Evolutionary conservation across 345 rosid species (phyloP).

Genomic region (Noccaea bulbosa): DNA sequence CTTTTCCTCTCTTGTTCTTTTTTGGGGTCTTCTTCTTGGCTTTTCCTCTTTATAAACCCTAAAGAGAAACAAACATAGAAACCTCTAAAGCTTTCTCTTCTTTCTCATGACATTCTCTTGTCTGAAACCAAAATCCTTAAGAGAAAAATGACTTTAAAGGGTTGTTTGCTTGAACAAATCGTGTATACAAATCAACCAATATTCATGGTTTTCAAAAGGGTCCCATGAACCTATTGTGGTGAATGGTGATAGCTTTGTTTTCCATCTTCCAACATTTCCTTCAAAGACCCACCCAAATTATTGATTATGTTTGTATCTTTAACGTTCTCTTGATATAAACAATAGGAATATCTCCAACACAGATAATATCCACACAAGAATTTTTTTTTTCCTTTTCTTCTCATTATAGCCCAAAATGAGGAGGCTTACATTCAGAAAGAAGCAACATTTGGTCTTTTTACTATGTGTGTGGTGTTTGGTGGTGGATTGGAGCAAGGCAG

Average conservation of each 20-base stretch:
- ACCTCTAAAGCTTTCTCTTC: constrained; percentile 15
- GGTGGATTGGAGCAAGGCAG: constrained; percentile 45
- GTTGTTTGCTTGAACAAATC: constrained; percentile 12
- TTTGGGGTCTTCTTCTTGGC: constrained; percentile 34
- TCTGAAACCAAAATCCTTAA: constrained; percentile 21
- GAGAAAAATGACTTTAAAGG: background rate
- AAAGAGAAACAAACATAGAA: constrained; percentile 25
- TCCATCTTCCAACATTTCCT: constrained; percentile 35
- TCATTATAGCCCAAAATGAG: constrained; percentile 24
- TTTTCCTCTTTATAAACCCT: constrained; percentile 27
- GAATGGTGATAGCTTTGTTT: constrained; percentile 30
- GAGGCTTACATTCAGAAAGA: constrained; percentile 26
- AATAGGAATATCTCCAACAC: constrained; percentile 27
- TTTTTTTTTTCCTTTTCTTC: constrained; percentile 16
- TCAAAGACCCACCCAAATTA: constrained; percentile 27
- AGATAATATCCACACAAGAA: constrained; percentile 37
- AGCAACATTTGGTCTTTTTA: constrained; percentile 38
- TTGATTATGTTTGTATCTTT: constrained; percentile 3
- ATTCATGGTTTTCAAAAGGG: constrained; percentile 43
- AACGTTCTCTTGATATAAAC: constrained; percentile 21
- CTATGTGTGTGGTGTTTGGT: constrained; percentile 49
- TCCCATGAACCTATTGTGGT: constrained; percentile 36
- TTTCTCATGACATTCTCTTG: constrained; percentile 20
- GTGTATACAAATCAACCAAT: constrained; percentile 22
- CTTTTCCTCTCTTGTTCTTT: constrained; percentile 35